Conservation (phyloP, 441 rosid genomes). For the Erodium moschatum region DNA sequence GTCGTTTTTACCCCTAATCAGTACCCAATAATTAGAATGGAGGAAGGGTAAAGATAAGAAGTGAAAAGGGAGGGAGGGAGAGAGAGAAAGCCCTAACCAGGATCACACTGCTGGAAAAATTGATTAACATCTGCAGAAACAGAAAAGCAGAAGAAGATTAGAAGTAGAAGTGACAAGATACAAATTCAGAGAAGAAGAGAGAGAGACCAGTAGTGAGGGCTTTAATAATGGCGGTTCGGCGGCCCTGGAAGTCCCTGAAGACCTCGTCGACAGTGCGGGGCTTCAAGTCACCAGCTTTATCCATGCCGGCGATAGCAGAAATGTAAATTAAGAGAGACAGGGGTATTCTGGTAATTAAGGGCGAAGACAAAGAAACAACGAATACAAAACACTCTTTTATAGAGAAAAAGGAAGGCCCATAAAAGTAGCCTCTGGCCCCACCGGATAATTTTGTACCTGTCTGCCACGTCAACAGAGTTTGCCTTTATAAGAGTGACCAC, state of each 20-base stretch:
- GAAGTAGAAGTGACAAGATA: neutral
- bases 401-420: too few relatives aligned
- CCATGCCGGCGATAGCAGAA: too few relatives aligned
- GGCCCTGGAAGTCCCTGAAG: constrained; percentile 9
- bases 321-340: neutral
- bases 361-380: too few relatives aligned
- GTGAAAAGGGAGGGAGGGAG: neutral
- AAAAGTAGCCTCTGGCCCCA: too few relatives aligned
- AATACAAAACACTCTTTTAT: too few relatives aligned
- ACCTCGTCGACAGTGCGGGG: constrained; percentile 2
- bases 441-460: too few relatives aligned
- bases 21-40: neutral
- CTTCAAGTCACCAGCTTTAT: neutral
- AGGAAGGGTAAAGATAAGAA: neutral
- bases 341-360: too few relatives aligned
- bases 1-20: neutral
- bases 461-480: too few relatives aligned
- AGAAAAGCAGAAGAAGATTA: constrained; percentile 10
- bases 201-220: constrained; percentile 13
- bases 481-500: too few relatives aligned
- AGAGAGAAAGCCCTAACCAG: constrained; percentile 5
- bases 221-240: constrained; percentile 8
- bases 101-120: constrained; percentile 6
- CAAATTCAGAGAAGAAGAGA: neutral
- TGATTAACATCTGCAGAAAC: neutral